Percentiles rank a stretch among this genome's conserved stretches.
Conservation (phyloP, 2,329 filamentous ascomycete species). For the Colletotrichum somersetense region DNA sequence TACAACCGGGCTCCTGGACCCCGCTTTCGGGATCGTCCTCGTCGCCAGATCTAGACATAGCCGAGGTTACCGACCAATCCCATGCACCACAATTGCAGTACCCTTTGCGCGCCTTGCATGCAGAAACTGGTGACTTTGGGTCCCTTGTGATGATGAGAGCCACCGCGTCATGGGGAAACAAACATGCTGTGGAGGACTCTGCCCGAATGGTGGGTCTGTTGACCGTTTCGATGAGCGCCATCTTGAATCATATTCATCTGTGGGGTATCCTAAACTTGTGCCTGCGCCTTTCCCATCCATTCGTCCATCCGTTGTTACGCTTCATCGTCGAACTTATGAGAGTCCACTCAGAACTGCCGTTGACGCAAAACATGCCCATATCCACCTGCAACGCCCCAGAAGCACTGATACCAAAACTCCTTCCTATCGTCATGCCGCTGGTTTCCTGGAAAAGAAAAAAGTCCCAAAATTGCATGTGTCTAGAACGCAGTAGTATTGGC, state of each 20-base stretch:
- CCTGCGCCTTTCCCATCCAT: neutral
- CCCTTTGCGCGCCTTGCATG: conserved; percentile 1
- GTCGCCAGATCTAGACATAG: conserved; percentile 39
- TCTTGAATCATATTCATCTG: conserved; percentile 8
- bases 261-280: conserved; percentile 35
- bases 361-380: neutral
- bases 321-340: neutral
- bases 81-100: conserved; percentile 28
- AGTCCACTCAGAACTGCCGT: neutral
- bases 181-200: conserved; percentile 12
- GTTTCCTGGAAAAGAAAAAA: neutral
- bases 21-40: conserved; percentile 43
- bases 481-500: neutral
- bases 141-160: conserved; percentile 25
- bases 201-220: conserved; percentile 6
- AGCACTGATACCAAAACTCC: neutral
- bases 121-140: neutral
- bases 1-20: conserved; percentile 36
- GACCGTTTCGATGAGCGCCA: conserved; percentile 22
- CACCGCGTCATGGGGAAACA: conserved; percentile 5
- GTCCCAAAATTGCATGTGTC: neutral
- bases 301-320: neutral
- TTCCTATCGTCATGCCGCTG: neutral
- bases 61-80: conserved; percentile 43
- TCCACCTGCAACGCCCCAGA: neutral